These are phyloP conservation scores for Solidago caesia DNA, from an alignment of 129 eudicot species.

Conservation along the genomic window DNA sequence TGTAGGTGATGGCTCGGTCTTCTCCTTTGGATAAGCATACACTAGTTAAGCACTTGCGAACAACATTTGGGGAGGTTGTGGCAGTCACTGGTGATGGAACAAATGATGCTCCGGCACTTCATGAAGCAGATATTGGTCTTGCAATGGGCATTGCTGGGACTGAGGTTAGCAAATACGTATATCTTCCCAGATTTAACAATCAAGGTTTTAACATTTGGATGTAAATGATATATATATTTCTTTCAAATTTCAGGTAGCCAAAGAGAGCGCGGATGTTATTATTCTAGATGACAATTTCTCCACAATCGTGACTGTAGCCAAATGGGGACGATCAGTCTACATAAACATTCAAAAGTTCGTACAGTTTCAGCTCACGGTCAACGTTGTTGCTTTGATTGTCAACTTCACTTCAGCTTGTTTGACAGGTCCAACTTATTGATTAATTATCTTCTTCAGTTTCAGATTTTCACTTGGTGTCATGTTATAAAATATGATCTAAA, in stretches of 20 bases:
- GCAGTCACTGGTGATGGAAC: slow-evolving; percentile 99
- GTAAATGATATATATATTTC: neutral
- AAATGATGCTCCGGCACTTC: slow-evolving; percentile 98
- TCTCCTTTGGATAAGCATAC: slow-evolving; percentile 96
- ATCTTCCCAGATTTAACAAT: neutral
- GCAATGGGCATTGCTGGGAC: slow-evolving; percentile 99
- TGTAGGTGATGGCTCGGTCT: slow-evolving; percentile 96
- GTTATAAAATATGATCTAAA: neutral
- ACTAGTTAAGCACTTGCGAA: slow-evolving; percentile 81
- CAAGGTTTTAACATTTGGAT: neutral
- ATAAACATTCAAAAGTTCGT: slow-evolving; percentile 93
- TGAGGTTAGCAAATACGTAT: slow-evolving; percentile 50
- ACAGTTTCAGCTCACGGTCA: slow-evolving; percentile 95
- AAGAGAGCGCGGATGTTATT: slow-evolving; percentile 98
- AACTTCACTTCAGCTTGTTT: slow-evolving; percentile 94
- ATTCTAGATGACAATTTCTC: slow-evolving; percentile 98
- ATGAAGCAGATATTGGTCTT: slow-evolving; percentile 99
- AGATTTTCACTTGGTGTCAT: neutral
- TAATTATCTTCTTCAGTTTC: neutral
- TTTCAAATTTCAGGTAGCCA: slow-evolving; percentile 67
- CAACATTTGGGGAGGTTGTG: slow-evolving; percentile 91
- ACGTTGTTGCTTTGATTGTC: slow-evolving; percentile 84
- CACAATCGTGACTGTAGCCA: slow-evolving; percentile 94
- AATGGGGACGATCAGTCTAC: slow-evolving; percentile 97
- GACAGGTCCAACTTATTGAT: slow-evolving; percentile 47